phyloP scores from a whole-genome alignment of 192 early-diverging fungal genomes.

The Coemansia sp. region DNA sequence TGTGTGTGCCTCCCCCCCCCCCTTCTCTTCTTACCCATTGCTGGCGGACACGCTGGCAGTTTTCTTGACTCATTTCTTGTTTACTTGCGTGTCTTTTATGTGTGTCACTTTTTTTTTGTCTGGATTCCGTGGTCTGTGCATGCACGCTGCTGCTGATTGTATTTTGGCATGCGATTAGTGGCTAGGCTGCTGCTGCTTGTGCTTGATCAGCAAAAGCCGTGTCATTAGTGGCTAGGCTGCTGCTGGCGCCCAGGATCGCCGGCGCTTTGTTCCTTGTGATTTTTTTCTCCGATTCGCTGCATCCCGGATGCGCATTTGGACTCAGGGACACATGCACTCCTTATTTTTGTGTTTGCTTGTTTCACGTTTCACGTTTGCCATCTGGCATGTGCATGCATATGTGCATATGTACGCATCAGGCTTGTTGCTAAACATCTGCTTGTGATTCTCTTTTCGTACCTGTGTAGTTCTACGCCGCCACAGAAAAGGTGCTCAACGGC shows the following conservation, averaged over 20 bases:
- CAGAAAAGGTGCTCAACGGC: constrained; percentile 62
- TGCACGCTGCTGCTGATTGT: not conserved
- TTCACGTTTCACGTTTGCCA: constrained; percentile 3
- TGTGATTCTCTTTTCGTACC: not conserved
- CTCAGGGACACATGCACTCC: constrained; percentile 1
- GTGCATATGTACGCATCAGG: not conserved
- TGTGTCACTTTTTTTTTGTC: not conserved
- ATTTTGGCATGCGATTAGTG: not conserved
- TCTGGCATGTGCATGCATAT: not conserved
- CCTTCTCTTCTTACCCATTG: constrained; percentile 81
- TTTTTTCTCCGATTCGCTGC: too few species aligned
- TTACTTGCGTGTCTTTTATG: constrained; percentile 3
- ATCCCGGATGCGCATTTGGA: too few species aligned
- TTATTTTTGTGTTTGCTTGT: constrained; percentile 1
- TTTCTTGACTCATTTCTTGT: not conserved
- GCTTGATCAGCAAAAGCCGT: not conserved
- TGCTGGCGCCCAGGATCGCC: not conserved
- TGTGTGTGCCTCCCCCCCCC: too few species aligned
- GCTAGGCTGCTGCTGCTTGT: not conserved
- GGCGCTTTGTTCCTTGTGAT: too few species aligned
- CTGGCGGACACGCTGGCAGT: constrained; percentile 44
- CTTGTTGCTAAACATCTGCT: not conserved
- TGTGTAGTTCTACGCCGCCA: constrained; percentile 70
- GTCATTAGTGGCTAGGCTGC: not conserved
- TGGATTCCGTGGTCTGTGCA: too few species aligned